Conservation (phyloP, 2,329 filamentous ascomycete genomes). For the Penicillium palitans region DNA sequence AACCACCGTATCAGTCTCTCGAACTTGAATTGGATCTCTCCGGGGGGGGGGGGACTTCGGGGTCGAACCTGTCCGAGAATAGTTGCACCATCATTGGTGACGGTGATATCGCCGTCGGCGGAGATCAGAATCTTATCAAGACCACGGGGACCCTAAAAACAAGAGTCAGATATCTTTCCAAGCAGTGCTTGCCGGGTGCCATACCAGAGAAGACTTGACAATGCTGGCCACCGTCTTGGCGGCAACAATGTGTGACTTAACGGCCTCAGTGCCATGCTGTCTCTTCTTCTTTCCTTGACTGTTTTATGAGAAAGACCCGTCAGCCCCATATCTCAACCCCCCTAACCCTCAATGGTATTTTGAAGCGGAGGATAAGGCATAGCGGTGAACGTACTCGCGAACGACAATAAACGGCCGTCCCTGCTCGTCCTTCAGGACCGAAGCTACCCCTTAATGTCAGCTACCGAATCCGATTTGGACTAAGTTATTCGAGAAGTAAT, state of each 20-base stretch:
- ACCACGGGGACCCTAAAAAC: conserved; percentile 73
- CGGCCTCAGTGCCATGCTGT: conserved; percentile 92
- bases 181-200: conserved; percentile 17
- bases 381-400: conserved; percentile 71
- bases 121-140: conserved; percentile 99
- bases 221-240: conserved; percentile 95
- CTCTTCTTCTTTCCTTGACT: conserved; percentile 98
- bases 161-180: conserved; percentile 11
- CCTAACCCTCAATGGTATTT: conserved; percentile 8
- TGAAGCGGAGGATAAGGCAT: conserved; percentile 7
- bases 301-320: conserved; percentile 23
- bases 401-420: conserved; percentile 97
- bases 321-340: conserved; percentile 22
- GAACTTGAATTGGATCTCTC: background rate
- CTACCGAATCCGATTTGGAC: conserved; percentile 20
- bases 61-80: conserved; percentile 72
- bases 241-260: conserved; percentile 97
- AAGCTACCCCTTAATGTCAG: conserved; percentile 49
- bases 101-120: conserved; percentile 96
- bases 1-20: conserved; percentile 18
- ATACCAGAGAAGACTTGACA: conserved; percentile 87
- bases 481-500: conserved; percentile 8
- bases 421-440: conserved; percentile 94
- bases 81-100: conserved; percentile 98
- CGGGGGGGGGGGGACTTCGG: conserved; percentile 9